Evolutionary conservation across 495 filamentous ascomycete species (phyloP).

Genomic region (Aspergillus biplanus): DNA sequence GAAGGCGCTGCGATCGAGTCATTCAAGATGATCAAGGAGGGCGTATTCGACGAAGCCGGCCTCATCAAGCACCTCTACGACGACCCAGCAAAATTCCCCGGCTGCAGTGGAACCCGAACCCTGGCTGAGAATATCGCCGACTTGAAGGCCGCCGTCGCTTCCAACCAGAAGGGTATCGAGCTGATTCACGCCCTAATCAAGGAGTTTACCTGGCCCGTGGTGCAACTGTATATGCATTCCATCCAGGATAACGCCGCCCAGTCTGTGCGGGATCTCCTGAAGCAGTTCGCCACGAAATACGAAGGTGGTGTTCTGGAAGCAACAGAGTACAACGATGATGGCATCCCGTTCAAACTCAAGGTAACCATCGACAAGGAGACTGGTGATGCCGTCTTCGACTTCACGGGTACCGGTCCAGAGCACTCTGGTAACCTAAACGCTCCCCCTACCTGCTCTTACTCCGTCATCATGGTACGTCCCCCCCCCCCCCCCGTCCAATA

Average conservation of each 20-base stretch:
- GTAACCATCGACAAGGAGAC: constrained; percentile 80
- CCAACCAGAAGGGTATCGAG: constrained; percentile 93
- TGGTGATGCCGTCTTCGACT: constrained; percentile 90
- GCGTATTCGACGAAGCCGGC: constrained; percentile 81
- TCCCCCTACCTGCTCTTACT: constrained; percentile 84
- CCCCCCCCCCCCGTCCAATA: no score
- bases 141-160: constrained; percentile 90
- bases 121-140: constrained; percentile 93
- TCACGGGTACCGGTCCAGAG: constrained; percentile 78
- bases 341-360: constrained; percentile 81
- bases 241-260: constrained; percentile 92
- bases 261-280: constrained; percentile 78
- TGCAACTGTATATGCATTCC: constrained; percentile 88
- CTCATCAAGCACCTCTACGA: constrained; percentile 80
- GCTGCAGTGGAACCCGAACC: constrained; percentile 86
- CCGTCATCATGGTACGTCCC: constrained; percentile 51
- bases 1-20: constrained; percentile 90
- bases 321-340: constrained; percentile 92
- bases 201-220: constrained; percentile 87
- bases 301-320: constrained; percentile 76
- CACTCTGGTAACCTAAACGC: constrained; percentile 93
- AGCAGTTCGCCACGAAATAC: constrained; percentile 71
- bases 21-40: constrained; percentile 92
- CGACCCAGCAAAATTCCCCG: constrained; percentile 81
- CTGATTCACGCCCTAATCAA: constrained; percentile 80